phyloP scores from a whole-genome alignment of 345 rosid species.

The Nephelium lappaceum region DNA sequence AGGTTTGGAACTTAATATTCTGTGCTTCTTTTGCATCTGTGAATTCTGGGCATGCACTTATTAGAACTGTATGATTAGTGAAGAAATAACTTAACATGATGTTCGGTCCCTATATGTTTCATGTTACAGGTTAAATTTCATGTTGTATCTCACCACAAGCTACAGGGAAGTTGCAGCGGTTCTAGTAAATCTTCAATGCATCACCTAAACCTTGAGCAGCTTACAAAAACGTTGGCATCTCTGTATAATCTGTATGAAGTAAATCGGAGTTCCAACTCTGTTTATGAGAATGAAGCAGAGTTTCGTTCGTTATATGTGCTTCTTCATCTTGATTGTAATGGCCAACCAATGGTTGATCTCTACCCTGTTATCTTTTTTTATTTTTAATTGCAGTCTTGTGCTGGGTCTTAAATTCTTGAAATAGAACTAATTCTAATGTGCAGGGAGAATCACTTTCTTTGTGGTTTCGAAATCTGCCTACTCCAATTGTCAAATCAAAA shows the following conservation, averaged over 20 bases:
- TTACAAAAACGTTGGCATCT: slow-evolving; percentile 68
- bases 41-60: background rate
- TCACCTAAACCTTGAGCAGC: slow-evolving; percentile 92
- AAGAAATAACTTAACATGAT: background rate
- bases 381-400: slow-evolving; percentile 1
- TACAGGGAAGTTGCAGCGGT: slow-evolving; percentile 41
- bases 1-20: background rate
- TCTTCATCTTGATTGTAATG: slow-evolving; percentile 70
- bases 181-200: slow-evolving; percentile 57
- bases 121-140: slow-evolving; percentile 73
- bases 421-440: slow-evolving; percentile 24
- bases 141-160: slow-evolving; percentile 76
- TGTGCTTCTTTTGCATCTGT: background rate
- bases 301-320: slow-evolving; percentile 79
- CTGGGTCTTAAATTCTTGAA: slow-evolving; percentile 18
- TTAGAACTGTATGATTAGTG: background rate
- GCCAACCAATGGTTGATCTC: slow-evolving; percentile 56
- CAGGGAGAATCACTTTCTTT: slow-evolving; percentile 92
- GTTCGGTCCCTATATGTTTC: slow-evolving; percentile 16
- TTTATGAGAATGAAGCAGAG: slow-evolving; percentile 64
- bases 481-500: slow-evolving; percentile 56
- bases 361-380: slow-evolving; percentile 20
- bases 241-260: slow-evolving; percentile 75
- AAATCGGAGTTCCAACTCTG: slow-evolving; percentile 44
- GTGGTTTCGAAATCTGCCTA: slow-evolving; percentile 75